Evolutionary conservation across 2,329 filamentous ascomycete genomes (phyloP).

Genomic region (Colletotrichum tanaceti): DNA sequence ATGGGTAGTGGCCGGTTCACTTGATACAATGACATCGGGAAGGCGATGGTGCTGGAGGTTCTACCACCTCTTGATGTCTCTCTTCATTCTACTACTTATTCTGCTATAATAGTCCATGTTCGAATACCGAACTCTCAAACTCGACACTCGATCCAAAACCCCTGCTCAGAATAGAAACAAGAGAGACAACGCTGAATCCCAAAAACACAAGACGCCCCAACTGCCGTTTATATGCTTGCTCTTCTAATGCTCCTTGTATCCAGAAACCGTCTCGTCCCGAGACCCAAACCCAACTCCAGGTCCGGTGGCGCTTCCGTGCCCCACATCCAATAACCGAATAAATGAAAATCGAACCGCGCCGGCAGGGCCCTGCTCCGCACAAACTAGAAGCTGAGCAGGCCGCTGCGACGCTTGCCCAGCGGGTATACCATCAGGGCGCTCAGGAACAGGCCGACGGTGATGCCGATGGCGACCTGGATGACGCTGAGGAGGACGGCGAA

Average conservation of each 20-base stretch:
- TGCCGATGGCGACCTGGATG: slow-evolving; percentile 70
- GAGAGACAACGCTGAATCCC: neutral
- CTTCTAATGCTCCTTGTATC: slow-evolving; percentile 4
- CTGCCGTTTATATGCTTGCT: slow-evolving; percentile 16
- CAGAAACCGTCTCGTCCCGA: neutral
- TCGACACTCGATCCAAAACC: too few species aligned
- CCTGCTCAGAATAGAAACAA: too few species aligned
- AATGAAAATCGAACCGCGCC: neutral
- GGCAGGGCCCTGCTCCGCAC: neutral
- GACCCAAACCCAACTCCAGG: slow-evolving; percentile 12
- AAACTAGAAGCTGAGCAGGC: slow-evolving; percentile 58
- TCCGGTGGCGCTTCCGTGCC: neutral
- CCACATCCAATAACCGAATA: neutral
- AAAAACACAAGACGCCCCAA: neutral
- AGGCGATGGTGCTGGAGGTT: neutral
- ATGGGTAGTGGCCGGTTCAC: neutral
- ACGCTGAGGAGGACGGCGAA: slow-evolving; percentile 69
- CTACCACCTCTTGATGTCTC: neutral
- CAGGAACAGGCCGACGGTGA: slow-evolving; percentile 70
- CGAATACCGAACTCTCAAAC: neutral
- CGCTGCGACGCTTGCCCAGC: slow-evolving; percentile 68
- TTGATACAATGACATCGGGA: too few species aligned
- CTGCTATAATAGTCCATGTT: neutral
- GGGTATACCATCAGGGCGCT: slow-evolving; percentile 68
- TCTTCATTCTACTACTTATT: neutral